Conservation (phyloP, 768 basidiomycete genomes). For the Pilatotrama ljubarskyi region DNA sequence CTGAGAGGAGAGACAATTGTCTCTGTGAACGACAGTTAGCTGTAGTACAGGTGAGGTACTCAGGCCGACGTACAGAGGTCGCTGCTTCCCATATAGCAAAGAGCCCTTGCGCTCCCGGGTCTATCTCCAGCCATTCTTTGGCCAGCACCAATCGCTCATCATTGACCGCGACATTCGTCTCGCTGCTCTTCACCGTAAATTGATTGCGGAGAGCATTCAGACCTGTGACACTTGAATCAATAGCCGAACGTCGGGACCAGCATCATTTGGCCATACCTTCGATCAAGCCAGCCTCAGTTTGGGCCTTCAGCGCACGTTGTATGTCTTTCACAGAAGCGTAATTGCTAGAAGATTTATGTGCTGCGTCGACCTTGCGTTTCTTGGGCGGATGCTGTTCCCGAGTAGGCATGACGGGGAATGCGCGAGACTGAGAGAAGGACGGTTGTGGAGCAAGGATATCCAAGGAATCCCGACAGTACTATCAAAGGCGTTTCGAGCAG, state of each 20-base stretch:
- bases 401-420: slow-evolving; percentile 1
- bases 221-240: slow-evolving; percentile 30
- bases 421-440: too few relatives aligned
- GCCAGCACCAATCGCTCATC: slow-evolving; percentile 63
- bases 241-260: neutral
- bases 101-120: slow-evolving; percentile 58
- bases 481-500: too few relatives aligned
- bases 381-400: slow-evolving; percentile 8
- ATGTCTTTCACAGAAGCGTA: slow-evolving; percentile 19
- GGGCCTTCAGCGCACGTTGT: slow-evolving; percentile 10
- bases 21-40: slow-evolving; percentile 32
- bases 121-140: slow-evolving; percentile 60
- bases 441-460: too few relatives aligned
- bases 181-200: slow-evolving; percentile 51
- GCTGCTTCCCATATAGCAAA: slow-evolving; percentile 62
- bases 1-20: slow-evolving; percentile 44
- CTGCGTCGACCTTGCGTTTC: slow-evolving; percentile 11
- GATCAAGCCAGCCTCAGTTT: slow-evolving; percentile 19
- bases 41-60: neutral
- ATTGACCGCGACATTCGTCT: slow-evolving; percentile 47
- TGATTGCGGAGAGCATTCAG: slow-evolving; percentile 63
- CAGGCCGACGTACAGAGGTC: slow-evolving; percentile 44
- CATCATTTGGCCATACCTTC: slow-evolving; percentile 9
- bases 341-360: slow-evolving; percentile 4
- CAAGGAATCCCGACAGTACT: too few relatives aligned